Base-by-base conservation (phyloP, 495 filamentous ascomycete genomes). In the Talaromyces ruber region DNA sequence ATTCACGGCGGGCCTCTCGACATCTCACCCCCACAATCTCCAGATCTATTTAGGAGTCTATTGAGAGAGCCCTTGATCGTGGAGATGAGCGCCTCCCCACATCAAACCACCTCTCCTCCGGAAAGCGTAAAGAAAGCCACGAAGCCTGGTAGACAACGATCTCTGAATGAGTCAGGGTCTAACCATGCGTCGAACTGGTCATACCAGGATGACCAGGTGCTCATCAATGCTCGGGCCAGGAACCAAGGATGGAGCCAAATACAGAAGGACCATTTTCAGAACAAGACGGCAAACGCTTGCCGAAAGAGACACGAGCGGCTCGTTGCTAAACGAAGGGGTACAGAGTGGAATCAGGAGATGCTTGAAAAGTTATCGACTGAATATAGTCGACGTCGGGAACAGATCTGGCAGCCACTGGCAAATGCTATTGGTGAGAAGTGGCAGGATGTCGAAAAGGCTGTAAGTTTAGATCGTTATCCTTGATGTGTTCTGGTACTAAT, bases 231-330 rank as follows among this genome's bases (percentile, higher is more conserved):
- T 26, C 81, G 88, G 37, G 81, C 84, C 7, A 77, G 81, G 70
- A 84, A 84, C 53, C 81, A 86, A 66, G 88, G 88, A 68, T 92
- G 88, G 88, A 79, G 80, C 54, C 83, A 86, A 55, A 91, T 92
- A 66, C 84, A 88, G 61, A 76, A 76, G 61, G 79, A 78, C 54
- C 81, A 86, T 69, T 92, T 92, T 68, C 87, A 86, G 3, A 74
- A 71, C 66, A 92, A 91, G 75, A 87, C 88, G 6, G 80, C 86
- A 30, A 92, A 92, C 71, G 88, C 88, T 28, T 92, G 88, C 73
- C 86, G 88, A 16, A 92, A 92, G 70, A 79, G 88, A 47, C 86
- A 91, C 67, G 88, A 91, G 72, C 75, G 88, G 22, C 72, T 91
- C 62, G 85, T 91, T 82, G 87, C 89, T 70, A 79, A 82, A 62